Evolutionary conservation across 2,329 filamentous ascomycete species (phyloP).

Genomic region (Monilinia polystroma): DNA sequence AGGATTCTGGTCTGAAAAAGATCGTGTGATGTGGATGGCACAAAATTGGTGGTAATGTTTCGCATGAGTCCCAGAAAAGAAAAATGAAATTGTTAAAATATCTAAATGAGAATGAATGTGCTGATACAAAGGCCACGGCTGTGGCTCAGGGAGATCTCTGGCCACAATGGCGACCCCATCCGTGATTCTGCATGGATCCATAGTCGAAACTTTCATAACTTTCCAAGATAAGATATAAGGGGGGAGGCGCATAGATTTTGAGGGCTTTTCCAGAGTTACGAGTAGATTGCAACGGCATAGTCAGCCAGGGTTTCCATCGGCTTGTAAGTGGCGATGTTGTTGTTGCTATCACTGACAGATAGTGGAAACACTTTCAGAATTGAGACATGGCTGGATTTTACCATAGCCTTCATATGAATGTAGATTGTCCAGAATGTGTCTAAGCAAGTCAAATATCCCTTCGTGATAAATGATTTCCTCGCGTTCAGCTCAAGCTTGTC

Average conservation of each 20-base stretch:
- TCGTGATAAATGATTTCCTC: slow-evolving; percentile 2
- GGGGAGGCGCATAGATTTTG: not conserved
- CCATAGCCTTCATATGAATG: not conserved
- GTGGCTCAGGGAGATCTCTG: not conserved
- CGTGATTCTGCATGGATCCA: not conserved
- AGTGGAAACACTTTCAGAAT: not conserved
- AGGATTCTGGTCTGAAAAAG: not conserved
- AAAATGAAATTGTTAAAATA: not conserved
- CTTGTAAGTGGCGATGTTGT: not conserved
- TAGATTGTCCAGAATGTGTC: not conserved
- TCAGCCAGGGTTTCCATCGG: not conserved
- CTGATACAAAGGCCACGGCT: not conserved
- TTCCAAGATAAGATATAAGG: not conserved
- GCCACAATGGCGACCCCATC: no score
- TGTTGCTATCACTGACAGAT: not conserved
- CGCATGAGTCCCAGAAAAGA: not conserved
- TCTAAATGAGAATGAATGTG: not conserved
- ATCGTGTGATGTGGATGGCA: not conserved
- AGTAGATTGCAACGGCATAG: not conserved
- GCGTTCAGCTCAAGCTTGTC: slow-evolving; percentile 9
- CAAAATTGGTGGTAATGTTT: not conserved
- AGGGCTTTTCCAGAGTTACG: not conserved
- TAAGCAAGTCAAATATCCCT: not conserved
- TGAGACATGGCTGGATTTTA: slow-evolving; percentile 6
- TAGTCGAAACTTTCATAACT: not conserved